Base-by-base conservation (phyloP, 2,329 filamentous ascomycete genomes). In the Alternaria brassicae region DNA sequence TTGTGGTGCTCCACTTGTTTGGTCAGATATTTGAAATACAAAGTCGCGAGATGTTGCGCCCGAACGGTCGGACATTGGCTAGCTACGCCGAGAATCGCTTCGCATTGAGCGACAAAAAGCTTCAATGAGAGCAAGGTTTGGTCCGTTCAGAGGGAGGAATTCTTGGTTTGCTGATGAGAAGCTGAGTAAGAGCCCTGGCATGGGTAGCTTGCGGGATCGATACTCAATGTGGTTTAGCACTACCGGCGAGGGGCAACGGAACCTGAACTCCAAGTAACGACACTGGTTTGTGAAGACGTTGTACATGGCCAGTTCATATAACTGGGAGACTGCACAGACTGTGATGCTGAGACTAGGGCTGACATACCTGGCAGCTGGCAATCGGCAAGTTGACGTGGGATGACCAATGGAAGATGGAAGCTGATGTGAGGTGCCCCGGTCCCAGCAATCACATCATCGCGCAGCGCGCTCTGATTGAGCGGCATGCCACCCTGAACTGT, bases 11-110 rank as follows among this genome's bases (percentile, higher is more conserved):
- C 53, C 66, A 34, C 61, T 44, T 53, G 73, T 64, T 69, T 75
- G 73, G 70, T 75, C 74, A 72, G 69, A 70, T 67, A 67, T 72
- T 70, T 66, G 71, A 65, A 72, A 71, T 69, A 58, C 72, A 63
- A 72, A 72, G 56, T 73, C 72, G 64, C 64, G 65, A 47, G 65
- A 65, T 40, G 63, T 66, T 39, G 58, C 64, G 54, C 61, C 59
- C 40, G 67, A 51, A 52, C 63, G 69, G 62, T 73, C 69, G 56
- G 71, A 69, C 75, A 77, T 77, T 62, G 64, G 63, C 63, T 61
- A 58, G 48, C 62, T 64, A 54, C 66, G 53, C 56, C 48, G 42
- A 45, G 53, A 53, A 34, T 50, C 27, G 56, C 61, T 49, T 53
- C 61, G 55, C 63, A 64, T 49, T 68, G 63, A 53, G 47, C 56